These are phyloP conservation scores for Cyberlindnera lachancei DNA, from an alignment of 805 yeast species.

Conservation along the genomic window DNA sequence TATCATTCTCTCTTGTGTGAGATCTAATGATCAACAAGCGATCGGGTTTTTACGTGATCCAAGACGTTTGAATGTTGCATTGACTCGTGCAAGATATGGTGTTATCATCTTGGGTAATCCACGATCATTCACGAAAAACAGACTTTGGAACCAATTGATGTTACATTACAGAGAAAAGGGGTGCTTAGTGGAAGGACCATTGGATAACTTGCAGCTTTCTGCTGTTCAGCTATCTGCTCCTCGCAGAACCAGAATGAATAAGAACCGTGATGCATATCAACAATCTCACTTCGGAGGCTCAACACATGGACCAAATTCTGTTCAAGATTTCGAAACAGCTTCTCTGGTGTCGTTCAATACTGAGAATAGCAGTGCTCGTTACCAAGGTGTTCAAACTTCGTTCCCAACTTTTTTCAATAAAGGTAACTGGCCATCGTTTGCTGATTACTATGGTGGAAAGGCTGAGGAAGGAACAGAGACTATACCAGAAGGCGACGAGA, in stretches of 20 bases:
- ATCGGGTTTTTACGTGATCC: slow-evolving; percentile 85
- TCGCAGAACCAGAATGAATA: slow-evolving; percentile 8
- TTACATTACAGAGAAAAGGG: slow-evolving; percentile 77
- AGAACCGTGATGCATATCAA: slow-evolving; percentile 3
- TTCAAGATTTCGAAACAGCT: slow-evolving; percentile 29
- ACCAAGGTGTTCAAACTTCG: slow-evolving; percentile 5
- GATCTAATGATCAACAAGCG: slow-evolving; percentile 66
- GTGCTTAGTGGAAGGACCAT: slow-evolving; percentile 83
- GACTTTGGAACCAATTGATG: slow-evolving; percentile 72
- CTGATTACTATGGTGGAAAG: slow-evolving; percentile 11
- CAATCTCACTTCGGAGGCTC: slow-evolving; percentile 8
- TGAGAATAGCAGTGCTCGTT: slow-evolving; percentile 10
- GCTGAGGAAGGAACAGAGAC: slow-evolving; percentile 2
- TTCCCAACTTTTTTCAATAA: slow-evolving; percentile 16
- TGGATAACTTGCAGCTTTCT: slow-evolving; percentile 71
- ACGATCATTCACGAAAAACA: slow-evolving; percentile 58
- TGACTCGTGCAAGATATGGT: slow-evolving; percentile 84
- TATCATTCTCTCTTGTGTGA: slow-evolving; percentile 70
- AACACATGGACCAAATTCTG: slow-evolving; percentile 8
- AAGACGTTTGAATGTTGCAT: slow-evolving; percentile 80
- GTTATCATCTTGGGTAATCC: slow-evolving; percentile 81
- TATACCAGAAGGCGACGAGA: slow-evolving; percentile 1
- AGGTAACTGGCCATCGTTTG: slow-evolving; percentile 21
- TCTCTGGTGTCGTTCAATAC: slow-evolving; percentile 31
- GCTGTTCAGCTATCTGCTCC: slow-evolving; percentile 44